phyloP scores from a whole-genome alignment of 2,329 filamentous ascomycete species.

The Scopulariopsis brevicaulis region DNA sequence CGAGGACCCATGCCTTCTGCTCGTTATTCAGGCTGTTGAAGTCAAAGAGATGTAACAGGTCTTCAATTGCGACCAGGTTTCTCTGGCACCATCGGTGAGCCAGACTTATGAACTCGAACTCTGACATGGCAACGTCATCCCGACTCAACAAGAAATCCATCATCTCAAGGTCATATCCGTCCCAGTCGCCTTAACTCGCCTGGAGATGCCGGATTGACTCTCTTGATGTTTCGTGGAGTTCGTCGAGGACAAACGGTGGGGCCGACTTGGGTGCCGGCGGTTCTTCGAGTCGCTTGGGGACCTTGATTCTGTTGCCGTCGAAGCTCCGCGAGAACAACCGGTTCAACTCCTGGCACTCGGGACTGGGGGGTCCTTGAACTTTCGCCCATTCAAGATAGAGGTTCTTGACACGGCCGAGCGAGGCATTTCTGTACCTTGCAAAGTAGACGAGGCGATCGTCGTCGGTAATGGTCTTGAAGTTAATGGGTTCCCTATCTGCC shows the following conservation, averaged over 20 bases:
- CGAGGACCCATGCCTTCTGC: constrained; percentile 23
- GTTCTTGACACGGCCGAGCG: constrained; percentile 25
- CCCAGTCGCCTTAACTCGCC: neutral
- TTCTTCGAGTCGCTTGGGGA: constrained; percentile 19
- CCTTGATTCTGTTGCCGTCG: constrained; percentile 24
- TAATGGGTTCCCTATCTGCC: constrained; percentile 21
- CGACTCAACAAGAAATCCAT: constrained; percentile 19
- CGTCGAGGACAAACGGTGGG: constrained; percentile 22
- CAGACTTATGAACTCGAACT: constrained; percentile 23
- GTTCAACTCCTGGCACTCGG: constrained; percentile 27
- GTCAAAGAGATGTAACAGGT: constrained; percentile 18
- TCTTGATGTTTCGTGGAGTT: constrained; percentile 18
- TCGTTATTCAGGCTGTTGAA: constrained; percentile 18
- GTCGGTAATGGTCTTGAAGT: constrained; percentile 21
- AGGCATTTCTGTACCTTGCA: constrained; percentile 24
- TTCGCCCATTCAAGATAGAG: constrained; percentile 28
- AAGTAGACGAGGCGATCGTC: constrained; percentile 26
- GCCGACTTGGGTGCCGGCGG: constrained; percentile 12
- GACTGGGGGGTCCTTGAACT: constrained; percentile 20
- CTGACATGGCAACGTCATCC: constrained; percentile 21
- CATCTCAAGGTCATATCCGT: constrained; percentile 13
- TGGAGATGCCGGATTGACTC: constrained; percentile 5
- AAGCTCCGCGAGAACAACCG: constrained; percentile 27
- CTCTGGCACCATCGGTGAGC: constrained; percentile 19
- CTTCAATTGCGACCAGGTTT: constrained; percentile 13